Evolutionary conservation across 495 filamentous ascomycete genomes (phyloP), one percentile per base, ranked within the genome.

Genomic region (Penicilliopsis zonata): DNA sequence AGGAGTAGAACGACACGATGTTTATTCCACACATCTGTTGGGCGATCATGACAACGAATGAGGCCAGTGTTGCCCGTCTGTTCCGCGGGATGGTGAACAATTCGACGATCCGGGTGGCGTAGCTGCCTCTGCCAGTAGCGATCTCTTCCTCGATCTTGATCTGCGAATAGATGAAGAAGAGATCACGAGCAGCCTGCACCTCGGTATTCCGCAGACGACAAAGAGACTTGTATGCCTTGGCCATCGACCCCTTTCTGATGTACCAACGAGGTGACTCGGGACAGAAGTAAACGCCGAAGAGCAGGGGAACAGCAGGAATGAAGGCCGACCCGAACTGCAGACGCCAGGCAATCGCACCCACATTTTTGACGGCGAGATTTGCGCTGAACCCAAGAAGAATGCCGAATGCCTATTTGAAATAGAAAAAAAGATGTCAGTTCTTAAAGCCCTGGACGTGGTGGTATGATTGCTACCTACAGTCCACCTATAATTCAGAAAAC

Each of bases 1-100:
- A 76, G 0, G 72, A 79, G 55, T 90, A 94, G 63, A 88, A 90
- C n/a, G 82, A 74, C 21, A 87, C 81, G 51, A 88, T 80, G 57
- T 50, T 79, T 41, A 74, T 44, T 35, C 41, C 55, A 21, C 39
- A 56, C 63, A 74, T 68, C 44, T 75, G 70, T 48, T 78, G 73
- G 1, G 69, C 76, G 41, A 82, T 67, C 72, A 83, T 83, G 32
- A 85, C 78, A 1, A 68, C 61, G 35, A 61, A 66, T 0, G 71
- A 74, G 20, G 77, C 79, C 16, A 74, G 61, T 15, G 71, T 80
- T 8, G 78, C 76, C 34, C 79, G 70, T 22, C 78, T 68, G 30
- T 80, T 57, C 18, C 78, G 74, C 10, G 78, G 77, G 36, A 82
- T 72, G 8, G 72, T 74, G 43, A 85, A 82, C 6, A 81, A 54